phyloP scores from a whole-genome alignment of 140 eudicot species.

The Flaveria floridana region DNA sequence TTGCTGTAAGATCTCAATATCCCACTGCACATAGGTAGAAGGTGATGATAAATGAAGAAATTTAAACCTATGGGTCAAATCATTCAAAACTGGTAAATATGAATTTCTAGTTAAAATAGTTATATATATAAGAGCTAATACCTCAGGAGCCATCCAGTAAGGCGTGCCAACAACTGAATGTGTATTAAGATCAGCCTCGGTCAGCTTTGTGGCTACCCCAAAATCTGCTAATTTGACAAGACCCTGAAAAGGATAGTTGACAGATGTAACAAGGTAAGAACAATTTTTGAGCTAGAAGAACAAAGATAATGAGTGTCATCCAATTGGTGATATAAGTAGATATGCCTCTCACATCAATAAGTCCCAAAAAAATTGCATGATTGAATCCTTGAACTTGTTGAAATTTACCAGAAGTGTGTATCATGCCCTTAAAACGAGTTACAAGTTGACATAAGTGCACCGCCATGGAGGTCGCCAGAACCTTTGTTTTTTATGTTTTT shows the following conservation, averaged over 20 bases:
- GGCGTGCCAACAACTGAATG: conserved; percentile 99
- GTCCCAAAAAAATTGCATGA: background rate
- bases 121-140: conserved; percentile 26
- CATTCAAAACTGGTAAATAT: background rate
- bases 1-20: conserved; percentile 13
- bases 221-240: conserved; percentile 98
- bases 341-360: conserved; percentile 9
- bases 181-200: conserved; percentile 94
- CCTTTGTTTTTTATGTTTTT: background rate
- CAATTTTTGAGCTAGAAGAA: conserved; percentile 17
- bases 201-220: conserved; percentile 97
- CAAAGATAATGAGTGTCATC: conserved; percentile 1
- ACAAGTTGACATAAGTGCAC: background rate
- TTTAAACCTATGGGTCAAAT: background rate
- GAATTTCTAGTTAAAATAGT: background rate
- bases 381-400: conserved; percentile 6
- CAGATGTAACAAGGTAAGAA: conserved; percentile 25
- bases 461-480: background rate
- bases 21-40: background rate
- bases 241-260: conserved; percentile 64
- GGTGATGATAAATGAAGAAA: conserved; percentile 1
- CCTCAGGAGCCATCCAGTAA: conserved; percentile 99
- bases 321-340: conserved; percentile 11
- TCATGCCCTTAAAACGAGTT: background rate
- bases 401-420: background rate